A percentile compares a stretch with the other conserved stretches of the same genome.
Evolutionary conservation across 345 rosid species (phyloP).

Genomic region (Ceriops zippeliana): DNA sequence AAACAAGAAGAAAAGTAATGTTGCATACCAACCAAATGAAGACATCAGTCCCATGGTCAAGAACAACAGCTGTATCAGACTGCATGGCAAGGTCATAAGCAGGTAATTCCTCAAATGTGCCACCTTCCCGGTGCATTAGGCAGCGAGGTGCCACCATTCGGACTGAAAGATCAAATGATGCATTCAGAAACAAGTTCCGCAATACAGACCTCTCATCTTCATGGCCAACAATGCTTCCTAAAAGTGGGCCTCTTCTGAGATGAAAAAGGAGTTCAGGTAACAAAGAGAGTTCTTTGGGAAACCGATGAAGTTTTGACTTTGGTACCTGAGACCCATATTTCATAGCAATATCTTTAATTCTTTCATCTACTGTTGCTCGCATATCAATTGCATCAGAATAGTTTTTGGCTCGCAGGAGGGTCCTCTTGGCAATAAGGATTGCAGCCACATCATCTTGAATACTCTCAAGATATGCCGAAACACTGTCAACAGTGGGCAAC

Average conservation of each 20-base stretch:
- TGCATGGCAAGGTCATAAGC: conserved; percentile 95
- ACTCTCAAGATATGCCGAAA: conserved; percentile 79
- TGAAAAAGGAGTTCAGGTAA: conserved; percentile 88
- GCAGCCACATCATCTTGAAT: conserved; percentile 85
- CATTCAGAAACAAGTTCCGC: conserved; percentile 79
- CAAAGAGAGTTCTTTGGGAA: conserved; percentile 75
- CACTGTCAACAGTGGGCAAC: conserved; percentile 79
- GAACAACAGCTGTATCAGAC: conserved; percentile 92
- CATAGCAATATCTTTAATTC: conserved; percentile 79
- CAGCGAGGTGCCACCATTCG: conserved; percentile 95
- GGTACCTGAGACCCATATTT: conserved; percentile 78
- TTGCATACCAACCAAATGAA: conserved; percentile 93
- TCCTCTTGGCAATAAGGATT: conserved; percentile 85
- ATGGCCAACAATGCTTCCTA: conserved; percentile 95
- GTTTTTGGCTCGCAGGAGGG: conserved; percentile 66
- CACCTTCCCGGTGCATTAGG: conserved; percentile 95
- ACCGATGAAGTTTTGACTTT: conserved; percentile 73
- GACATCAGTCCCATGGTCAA: conserved; percentile 96
- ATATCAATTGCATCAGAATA: conserved; percentile 64
- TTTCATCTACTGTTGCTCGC: conserved; percentile 77
- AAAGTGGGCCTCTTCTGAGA: conserved; percentile 84
- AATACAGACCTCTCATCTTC: conserved; percentile 95
- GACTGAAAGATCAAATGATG: conserved; percentile 88
- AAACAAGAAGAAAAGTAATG: conserved; percentile 14
- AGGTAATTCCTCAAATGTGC: conserved; percentile 91